These are phyloP conservation scores for Botrytis squamosa DNA, from an alignment of 2,329 filamentous ascomycete genomes.

Conservation along the genomic window DNA sequence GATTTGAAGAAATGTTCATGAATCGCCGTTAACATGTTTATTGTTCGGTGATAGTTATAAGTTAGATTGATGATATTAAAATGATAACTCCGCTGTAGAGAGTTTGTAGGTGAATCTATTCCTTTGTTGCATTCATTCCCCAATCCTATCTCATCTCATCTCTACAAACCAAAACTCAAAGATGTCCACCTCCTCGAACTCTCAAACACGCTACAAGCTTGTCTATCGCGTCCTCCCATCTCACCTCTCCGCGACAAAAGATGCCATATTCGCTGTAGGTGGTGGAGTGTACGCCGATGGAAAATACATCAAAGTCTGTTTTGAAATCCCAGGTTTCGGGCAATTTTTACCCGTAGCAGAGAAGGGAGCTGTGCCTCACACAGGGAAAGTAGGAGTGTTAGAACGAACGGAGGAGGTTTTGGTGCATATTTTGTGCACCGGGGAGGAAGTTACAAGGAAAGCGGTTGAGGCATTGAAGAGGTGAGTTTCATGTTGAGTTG, in stretches of 20 bases:
- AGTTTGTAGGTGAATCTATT: background rate
- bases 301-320: slow-evolving; percentile 56
- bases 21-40: background rate
- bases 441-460: slow-evolving; percentile 53
- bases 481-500: slow-evolving; percentile 44
- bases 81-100: background rate
- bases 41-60: background rate
- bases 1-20: background rate
- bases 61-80: background rate
- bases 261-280: slow-evolving; percentile 57
- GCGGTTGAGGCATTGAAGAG: slow-evolving; percentile 63
- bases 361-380: slow-evolving; percentile 57
- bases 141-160: background rate
- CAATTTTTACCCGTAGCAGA: slow-evolving; percentile 63
- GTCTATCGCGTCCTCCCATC: slow-evolving; percentile 51
- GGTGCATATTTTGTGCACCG: slow-evolving; percentile 62
- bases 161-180: too few species aligned
- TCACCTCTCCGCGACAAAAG: slow-evolving; percentile 49
- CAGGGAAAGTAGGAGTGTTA: slow-evolving; percentile 55
- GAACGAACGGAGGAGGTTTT: slow-evolving; percentile 59
- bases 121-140: background rate
- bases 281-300: slow-evolving; percentile 51
- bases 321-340: slow-evolving; percentile 52
- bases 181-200: background rate
- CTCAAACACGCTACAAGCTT: slow-evolving; percentile 41